phyloP scores from a whole-genome alignment of 129 eudicot genomes.

The Helianthus annuus region DNA sequence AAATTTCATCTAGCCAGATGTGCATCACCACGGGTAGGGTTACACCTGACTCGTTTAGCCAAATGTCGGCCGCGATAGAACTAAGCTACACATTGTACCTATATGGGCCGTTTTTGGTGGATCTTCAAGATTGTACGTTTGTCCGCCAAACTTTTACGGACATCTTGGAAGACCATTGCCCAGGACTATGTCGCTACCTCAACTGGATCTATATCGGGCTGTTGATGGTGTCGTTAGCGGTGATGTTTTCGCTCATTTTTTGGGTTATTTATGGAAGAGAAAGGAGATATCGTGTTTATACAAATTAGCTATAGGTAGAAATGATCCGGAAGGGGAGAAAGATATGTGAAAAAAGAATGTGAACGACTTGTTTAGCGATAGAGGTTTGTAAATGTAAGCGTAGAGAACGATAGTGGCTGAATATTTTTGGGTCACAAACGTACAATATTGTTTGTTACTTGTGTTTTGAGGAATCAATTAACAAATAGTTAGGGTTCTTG shows the following conservation, averaged over 20 bases:
- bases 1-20: slow-evolving; percentile 49
- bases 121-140: slow-evolving; percentile 78
- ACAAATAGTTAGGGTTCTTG: too few species aligned
- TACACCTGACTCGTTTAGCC: slow-evolving; percentile 63
- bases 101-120: slow-evolving; percentile 75
- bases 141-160: slow-evolving; percentile 63
- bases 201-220: slow-evolving; percentile 73
- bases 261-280: slow-evolving; percentile 94
- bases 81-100: slow-evolving; percentile 66
- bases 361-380: background rate
- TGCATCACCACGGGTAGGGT: slow-evolving; percentile 80
- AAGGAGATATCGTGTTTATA: slow-evolving; percentile 75
- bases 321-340: slow-evolving; percentile 30
- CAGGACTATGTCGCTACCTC: slow-evolving; percentile 61
- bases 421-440: too few species aligned
- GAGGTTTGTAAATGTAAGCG: slow-evolving; percentile 25
- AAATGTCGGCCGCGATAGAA: slow-evolving; percentile 74
- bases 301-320: slow-evolving; percentile 34
- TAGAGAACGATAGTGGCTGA: slow-evolving; percentile 17
- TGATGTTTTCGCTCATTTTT: slow-evolving; percentile 70
- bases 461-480: too few species aligned
- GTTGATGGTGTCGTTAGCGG: slow-evolving; percentile 72
- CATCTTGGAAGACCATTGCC: slow-evolving; percentile 59
- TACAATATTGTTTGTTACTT: too few species aligned
- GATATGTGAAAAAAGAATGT: slow-evolving; percentile 27